phyloP scores from a whole-genome alignment of 768 basidiomycete genomes.

The Trametes punicea region DNA sequence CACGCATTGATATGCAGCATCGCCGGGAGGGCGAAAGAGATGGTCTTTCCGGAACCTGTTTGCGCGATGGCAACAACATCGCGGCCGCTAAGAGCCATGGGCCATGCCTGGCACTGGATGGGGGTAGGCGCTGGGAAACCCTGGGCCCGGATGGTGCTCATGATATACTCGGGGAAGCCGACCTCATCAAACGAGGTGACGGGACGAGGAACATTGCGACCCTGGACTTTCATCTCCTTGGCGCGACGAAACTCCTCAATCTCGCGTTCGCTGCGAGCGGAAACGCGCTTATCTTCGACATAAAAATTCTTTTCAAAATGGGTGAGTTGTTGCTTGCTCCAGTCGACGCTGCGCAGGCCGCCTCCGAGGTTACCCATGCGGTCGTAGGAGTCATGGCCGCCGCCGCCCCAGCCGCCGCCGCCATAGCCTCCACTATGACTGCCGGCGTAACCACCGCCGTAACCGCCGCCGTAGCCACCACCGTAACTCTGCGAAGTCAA shows the following conservation, averaged over 20 bases:
- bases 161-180: constrained; percentile 95
- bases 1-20: constrained; percentile 99
- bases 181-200: constrained; percentile 91
- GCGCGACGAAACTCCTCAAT: constrained; percentile 78
- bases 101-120: constrained; percentile 99
- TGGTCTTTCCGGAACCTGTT: constrained; percentile 98
- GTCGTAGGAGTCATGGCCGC: constrained; percentile 58
- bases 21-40: constrained; percentile 95
- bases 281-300: constrained; percentile 82
- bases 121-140: constrained; percentile 90
- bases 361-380: constrained; percentile 81
- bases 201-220: constrained; percentile 83
- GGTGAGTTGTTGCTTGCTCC: constrained; percentile 67
- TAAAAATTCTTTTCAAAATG: constrained; percentile 99
- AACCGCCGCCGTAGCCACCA: constrained; percentile 27
- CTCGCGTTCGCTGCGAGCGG: constrained; percentile 75
- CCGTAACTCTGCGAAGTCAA: constrained; percentile 29
- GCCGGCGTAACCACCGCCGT: constrained; percentile 29
- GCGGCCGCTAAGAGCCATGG: constrained; percentile 93
- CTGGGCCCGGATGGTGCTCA: constrained; percentile 90
- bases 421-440: constrained; percentile 41
- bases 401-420: constrained; percentile 45
- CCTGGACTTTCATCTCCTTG: constrained; percentile 94
- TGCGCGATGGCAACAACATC: constrained; percentile 97
- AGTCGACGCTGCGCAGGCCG: constrained; percentile 81